Conservation (phyloP, 23 red algal genomes). For the Cyanidioschyzon merolae region DNA sequence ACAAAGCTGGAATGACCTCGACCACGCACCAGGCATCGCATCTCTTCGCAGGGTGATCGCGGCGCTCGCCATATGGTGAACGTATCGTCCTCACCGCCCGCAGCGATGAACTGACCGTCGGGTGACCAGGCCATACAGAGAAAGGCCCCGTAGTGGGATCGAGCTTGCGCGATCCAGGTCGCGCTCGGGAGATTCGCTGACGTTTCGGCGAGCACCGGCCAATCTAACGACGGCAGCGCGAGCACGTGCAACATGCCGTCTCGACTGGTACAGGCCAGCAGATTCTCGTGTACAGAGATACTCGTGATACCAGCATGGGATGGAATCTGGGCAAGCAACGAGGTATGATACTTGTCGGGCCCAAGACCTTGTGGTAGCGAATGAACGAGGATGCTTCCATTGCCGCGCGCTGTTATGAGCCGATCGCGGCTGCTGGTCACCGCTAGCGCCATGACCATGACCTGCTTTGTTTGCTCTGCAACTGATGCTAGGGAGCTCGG, state of each 20-base stretch:
- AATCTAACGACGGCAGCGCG: not conserved
- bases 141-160: conserved; percentile 83
- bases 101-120: conserved; percentile 78
- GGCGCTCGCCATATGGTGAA: conserved; percentile 62
- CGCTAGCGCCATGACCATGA: conserved; percentile 12
- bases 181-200: not conserved
- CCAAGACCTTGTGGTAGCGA: not conserved
- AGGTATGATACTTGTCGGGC: not conserved
- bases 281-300: not conserved
- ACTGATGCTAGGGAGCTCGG: not conserved
- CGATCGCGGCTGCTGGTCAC: not conserved
- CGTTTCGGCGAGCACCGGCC: not conserved
- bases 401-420: not conserved
- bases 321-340: not conserved
- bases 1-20: conserved; percentile 73
- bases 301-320: not conserved
- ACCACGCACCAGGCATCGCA: conserved; percentile 38
- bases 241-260: not conserved
- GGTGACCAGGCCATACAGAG: conserved; percentile 80
- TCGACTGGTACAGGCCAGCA: conserved; percentile 3
- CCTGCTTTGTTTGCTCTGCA: not conserved
- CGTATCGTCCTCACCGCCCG: conserved; percentile 93
- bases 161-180: not conserved
- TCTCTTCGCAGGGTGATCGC: conserved; percentile 10
- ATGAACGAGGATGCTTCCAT: not conserved